Base-by-base conservation (phyloP, 129 eudicot species). In the Saposhnikovia divaricata region DNA sequence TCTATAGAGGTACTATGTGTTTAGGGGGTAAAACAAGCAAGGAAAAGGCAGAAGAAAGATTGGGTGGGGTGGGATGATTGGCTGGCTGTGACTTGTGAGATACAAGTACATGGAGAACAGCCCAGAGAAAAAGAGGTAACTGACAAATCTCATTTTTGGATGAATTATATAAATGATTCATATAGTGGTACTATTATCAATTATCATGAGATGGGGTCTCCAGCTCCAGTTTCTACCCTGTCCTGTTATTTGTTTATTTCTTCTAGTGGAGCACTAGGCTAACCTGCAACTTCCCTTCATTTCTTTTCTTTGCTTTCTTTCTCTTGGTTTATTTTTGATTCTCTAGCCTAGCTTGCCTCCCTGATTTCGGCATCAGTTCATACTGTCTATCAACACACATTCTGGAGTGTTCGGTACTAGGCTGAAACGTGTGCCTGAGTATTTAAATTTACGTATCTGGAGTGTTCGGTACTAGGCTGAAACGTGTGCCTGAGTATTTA, bases 61-160 rank as follows among this genome's bases (percentile, higher is more conserved):
- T 34, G 68, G 53, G 40, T 18, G 71, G 47, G 15, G 50, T 43
- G 34, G 51, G 45, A 45, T 34, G 71, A 55, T 77, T 23, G 55
- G 81, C 74, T 78, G 81, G 81, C 81, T 9, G 27, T 63, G 81
- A 63, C 69, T 61, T 61, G 69, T 61, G 14, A 61, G 9, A 43
- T 43, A 78, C 2, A 61, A 78, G 81, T 78, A 78, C 81, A 63
- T 38, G 72, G 72, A 77, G 45, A 57, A 77, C 80, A 78, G 73
- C 72, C 40, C 15, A 65, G 75, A 40, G 23, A 61, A 61, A n/a
- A 44, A 45, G 9, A 47, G 57, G 71, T 68, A 76, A 51, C 28
- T 47, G 42, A 66, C 81, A 77, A 69, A 77, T 48, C 43, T 34
- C 53, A 82, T 69, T 82, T 82, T 82, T 77, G 84, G 81, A 50